phyloP scores from a whole-genome alignment of 352 stramenopile species.

The Phytopythium cucurbitacearum region DNA sequence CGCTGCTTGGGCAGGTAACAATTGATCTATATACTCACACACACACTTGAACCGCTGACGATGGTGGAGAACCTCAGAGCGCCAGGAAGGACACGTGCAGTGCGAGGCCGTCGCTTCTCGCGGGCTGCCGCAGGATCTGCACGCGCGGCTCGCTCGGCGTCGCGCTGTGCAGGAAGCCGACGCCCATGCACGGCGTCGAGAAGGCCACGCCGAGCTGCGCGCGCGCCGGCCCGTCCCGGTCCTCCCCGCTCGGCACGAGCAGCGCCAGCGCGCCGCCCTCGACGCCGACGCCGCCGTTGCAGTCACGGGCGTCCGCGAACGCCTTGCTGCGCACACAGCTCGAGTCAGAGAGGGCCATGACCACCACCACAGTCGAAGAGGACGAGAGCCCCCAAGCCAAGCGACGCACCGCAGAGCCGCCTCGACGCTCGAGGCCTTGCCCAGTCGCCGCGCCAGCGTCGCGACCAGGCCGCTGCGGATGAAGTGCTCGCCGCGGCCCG shows the following conservation, averaged over 20 bases:
- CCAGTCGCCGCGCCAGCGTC: conserved; percentile 23
- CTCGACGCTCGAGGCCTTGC: conserved; percentile 21
- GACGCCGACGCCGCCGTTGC: conserved; percentile 30
- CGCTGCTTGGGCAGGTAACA: too few species aligned
- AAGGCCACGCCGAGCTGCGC: conserved; percentile 57
- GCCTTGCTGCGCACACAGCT: conserved; percentile 11
- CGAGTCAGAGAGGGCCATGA: neutral
- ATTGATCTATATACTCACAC: too few species aligned
- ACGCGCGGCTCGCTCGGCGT: conserved; percentile 18
- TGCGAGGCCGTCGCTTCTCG: conserved; percentile 6
- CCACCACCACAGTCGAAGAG: neutral
- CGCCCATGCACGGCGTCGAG: conserved; percentile 64
- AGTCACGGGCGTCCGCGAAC: conserved; percentile 24
- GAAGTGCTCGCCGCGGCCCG: conserved; percentile 68
- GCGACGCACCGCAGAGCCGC: conserved; percentile 13
- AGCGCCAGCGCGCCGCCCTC: conserved; percentile 58
- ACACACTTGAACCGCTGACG: too few species aligned
- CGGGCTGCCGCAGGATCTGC: conserved; percentile 41
- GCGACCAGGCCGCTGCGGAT: conserved; percentile 38
- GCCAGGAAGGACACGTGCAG: conserved; percentile 25
- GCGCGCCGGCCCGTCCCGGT: neutral
- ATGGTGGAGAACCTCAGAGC: neutral
- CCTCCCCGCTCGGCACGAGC: conserved; percentile 2
- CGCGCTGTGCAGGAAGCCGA: conserved; percentile 38
- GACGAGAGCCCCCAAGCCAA: neutral